These are phyloP conservation scores for Neonothopanus nambi DNA, from an alignment of 1,284 basidiomycete genomes.

Conservation along the genomic window DNA sequence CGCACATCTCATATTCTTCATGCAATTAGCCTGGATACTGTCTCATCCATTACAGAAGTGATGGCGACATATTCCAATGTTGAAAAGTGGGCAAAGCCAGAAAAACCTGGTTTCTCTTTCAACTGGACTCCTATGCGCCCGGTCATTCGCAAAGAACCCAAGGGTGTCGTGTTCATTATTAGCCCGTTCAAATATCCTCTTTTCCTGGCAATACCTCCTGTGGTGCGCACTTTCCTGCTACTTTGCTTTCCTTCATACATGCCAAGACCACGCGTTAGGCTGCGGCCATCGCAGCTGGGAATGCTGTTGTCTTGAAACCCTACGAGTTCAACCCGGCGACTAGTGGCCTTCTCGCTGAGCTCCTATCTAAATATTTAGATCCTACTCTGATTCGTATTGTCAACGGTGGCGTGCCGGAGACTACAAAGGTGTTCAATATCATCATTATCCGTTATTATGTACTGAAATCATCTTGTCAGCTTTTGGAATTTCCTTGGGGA, in stretches of 20 bases:
- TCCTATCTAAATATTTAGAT: constrained; percentile 84
- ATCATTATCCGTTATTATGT: not conserved
- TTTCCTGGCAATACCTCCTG: constrained; percentile 48
- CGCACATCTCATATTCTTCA: not conserved
- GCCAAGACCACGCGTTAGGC: constrained; percentile 43
- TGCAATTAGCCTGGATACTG: constrained; percentile 53
- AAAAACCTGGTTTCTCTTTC: constrained; percentile 56
- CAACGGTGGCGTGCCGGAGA: constrained; percentile 76
- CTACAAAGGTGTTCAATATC: constrained; percentile 54
- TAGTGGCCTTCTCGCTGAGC: constrained; percentile 68
- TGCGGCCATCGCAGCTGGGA: constrained; percentile 82
- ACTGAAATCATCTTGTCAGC: constrained; percentile 32
- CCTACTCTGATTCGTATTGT: constrained; percentile 70
- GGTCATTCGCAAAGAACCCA: constrained; percentile 71
- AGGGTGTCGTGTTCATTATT: constrained; percentile 72
- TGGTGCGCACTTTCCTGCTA: constrained; percentile 40
- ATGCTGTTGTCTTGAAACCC: constrained; percentile 75
- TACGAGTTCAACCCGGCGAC: constrained; percentile 76
- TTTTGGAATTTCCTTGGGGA: constrained; percentile 85
- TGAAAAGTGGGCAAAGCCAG: constrained; percentile 75
- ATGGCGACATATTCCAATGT: constrained; percentile 67
- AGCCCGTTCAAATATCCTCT: constrained; percentile 65
- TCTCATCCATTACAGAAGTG: constrained; percentile 56
- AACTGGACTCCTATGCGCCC: constrained; percentile 60
- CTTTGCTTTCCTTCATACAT: not conserved